Evolutionary conservation across 179 eudicot species (phyloP), one percentile per base, ranked within the genome.

Genomic region (Spinacia oleracea): DNA sequence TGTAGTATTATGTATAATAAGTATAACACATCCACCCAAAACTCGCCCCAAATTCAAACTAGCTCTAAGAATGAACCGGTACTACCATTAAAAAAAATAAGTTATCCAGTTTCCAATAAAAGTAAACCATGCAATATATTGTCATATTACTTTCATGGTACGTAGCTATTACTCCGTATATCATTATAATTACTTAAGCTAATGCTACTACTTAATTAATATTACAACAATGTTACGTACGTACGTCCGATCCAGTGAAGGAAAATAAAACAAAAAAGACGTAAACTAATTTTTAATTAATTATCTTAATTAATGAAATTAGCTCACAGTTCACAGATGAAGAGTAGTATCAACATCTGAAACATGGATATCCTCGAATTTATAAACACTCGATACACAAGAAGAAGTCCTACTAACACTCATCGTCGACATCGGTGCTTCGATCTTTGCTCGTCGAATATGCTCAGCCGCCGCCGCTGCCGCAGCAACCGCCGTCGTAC

Each of bases 311-410:
- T 16, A 79, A n/a, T 4, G 15, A 59, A 31, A 9, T 6, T 5
- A 25, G 77, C 40, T 84, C 80, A 91, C n/a, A 25, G 77, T 31
- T 84, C 80, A 91, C n/a, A 91, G 89, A 86, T 90, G 97, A 79
- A 91, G 97, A 79, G 97, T 87, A 73, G 97, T 91, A 84, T 91
- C 97, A 75, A 91, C 92, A 81, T 89, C 93, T 60, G 86, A 78
- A 18, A 80, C 82, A 76, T 72, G 65, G 48, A 81, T 59, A 53
- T 77, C 86, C 27, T 81, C 83, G 51, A 73, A 20, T 25, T 76
- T 83, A 68, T 25, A 53, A 68, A 64, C 76, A 20, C 55, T 69
- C 3, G 79, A 42, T 40, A 51, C 67, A 68, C 69, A 34, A 20
- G 58, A 55, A 67, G 68, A 29, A 60, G 51, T 18, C 10, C 71